Evolutionary conservation across 1,284 basidiomycete genomes (phyloP).

Genomic region (Lentinus polychrous): DNA sequence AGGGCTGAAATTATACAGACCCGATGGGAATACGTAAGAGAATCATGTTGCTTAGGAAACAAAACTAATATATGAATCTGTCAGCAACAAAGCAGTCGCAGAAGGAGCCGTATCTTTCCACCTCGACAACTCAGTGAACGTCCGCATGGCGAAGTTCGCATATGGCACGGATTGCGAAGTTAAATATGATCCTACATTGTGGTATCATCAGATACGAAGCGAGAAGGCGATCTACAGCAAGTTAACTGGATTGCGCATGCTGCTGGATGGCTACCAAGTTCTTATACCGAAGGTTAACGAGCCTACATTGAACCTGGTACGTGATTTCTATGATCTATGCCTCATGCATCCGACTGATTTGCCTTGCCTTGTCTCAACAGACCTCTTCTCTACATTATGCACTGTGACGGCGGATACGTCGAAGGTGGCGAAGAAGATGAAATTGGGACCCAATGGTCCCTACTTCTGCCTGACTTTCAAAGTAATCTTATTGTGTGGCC

Average conservation of each 20-base stretch:
- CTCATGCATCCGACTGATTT: too few species aligned
- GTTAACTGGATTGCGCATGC: too few species aligned
- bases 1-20: slow-evolving; percentile 32
- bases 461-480: slow-evolving; percentile 37
- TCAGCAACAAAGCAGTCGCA: slow-evolving; percentile 27
- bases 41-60: slow-evolving; percentile 6
- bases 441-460: slow-evolving; percentile 13
- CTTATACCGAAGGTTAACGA: too few species aligned
- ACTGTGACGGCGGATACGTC: slow-evolving; percentile 35
- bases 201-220: too few species aligned
- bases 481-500: slow-evolving; percentile 43
- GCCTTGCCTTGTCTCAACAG: slow-evolving; percentile 27
- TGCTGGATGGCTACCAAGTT: too few species aligned
- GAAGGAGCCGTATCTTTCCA: slow-evolving; percentile 30
- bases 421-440: slow-evolving; percentile 17
- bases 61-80: too few species aligned
- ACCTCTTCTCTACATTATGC: slow-evolving; percentile 41
- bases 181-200: slow-evolving; percentile 23
- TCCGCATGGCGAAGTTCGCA: slow-evolving; percentile 26
- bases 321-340: too few species aligned
- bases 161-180: slow-evolving; percentile 27
- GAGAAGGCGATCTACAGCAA: too few species aligned
- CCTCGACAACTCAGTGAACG: slow-evolving; percentile 29
- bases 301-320: too few species aligned
- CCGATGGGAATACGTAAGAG: slow-evolving; percentile 38